Conservation (phyloP, 768 basidiomycete species). For the Thelephora ganbajun region DNA sequence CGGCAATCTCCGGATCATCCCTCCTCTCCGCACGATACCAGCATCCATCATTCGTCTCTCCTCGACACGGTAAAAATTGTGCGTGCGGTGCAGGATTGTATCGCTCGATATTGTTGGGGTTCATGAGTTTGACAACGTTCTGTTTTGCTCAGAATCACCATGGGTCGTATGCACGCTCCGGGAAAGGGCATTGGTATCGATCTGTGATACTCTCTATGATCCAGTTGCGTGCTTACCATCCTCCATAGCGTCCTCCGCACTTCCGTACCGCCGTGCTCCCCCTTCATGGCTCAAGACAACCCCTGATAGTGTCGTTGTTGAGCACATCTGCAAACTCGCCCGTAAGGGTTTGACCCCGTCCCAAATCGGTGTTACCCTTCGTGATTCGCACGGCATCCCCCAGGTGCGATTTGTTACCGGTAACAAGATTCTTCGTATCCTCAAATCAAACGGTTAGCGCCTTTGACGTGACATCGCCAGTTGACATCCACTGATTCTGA, state of each 20-base stretch:
- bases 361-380: constrained; percentile 94
- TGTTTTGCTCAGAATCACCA: constrained; percentile 24
- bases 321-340: constrained; percentile 94
- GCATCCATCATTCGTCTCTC: neutral
- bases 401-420: constrained; percentile 98
- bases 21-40: constrained; percentile 7
- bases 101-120: neutral
- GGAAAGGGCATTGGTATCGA: constrained; percentile 96
- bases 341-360: constrained; percentile 96
- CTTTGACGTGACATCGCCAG: neutral
- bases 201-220: constrained; percentile 5
- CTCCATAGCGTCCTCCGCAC: constrained; percentile 72
- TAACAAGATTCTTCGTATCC: constrained; percentile 97
- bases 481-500: constrained; percentile 16
- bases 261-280: constrained; percentile 91
- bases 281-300: constrained; percentile 96
- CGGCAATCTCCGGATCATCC: constrained; percentile 18
- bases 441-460: constrained; percentile 80
- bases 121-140: neutral
- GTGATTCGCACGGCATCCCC: constrained; percentile 96
- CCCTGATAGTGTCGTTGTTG: constrained; percentile 77
- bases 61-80: constrained; percentile 20
- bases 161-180: constrained; percentile 99
- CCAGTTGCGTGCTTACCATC: constrained; percentile 1
- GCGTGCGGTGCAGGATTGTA: constrained; percentile 8